Evolutionary conservation across 2,329 filamentous ascomycete genomes (phyloP).

Genomic region (Aspergillus neoniger): DNA sequence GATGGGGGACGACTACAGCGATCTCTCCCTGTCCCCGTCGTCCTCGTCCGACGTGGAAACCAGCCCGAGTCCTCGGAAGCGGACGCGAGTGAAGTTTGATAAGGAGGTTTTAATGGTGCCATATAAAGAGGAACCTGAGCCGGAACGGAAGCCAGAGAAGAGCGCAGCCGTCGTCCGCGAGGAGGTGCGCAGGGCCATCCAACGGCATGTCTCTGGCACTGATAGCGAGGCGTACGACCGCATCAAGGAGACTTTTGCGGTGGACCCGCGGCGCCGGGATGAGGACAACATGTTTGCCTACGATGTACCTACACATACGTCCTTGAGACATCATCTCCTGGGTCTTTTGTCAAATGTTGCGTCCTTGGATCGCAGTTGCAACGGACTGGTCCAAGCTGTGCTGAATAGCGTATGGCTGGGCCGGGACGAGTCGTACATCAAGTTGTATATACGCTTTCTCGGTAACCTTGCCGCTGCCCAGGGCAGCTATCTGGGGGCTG

Average conservation of each 20-base stretch:
- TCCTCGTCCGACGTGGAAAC: slow-evolving; percentile 32
- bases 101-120: slow-evolving; percentile 41
- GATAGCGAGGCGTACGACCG: slow-evolving; percentile 60
- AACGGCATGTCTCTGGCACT: slow-evolving; percentile 52
- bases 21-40: slow-evolving; percentile 35
- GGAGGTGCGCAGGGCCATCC: slow-evolving; percentile 61
- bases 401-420: slow-evolving; percentile 63
- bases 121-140: slow-evolving; percentile 31
- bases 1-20: slow-evolving; percentile 29
- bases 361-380: slow-evolving; percentile 57
- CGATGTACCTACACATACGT: slow-evolving; percentile 53
- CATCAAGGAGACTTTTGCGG: slow-evolving; percentile 55
- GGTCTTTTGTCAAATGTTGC: slow-evolving; percentile 61
- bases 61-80: slow-evolving; percentile 41
- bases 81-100: slow-evolving; percentile 47
- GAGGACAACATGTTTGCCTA: slow-evolving; percentile 34
- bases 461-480: slow-evolving; percentile 76
- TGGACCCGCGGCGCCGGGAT: slow-evolving; percentile 47
- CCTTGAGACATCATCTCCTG: slow-evolving; percentile 60
- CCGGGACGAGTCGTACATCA: slow-evolving; percentile 61
- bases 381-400: slow-evolving; percentile 59
- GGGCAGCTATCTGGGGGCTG: slow-evolving; percentile 70
- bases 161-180: slow-evolving; percentile 60
- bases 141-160: slow-evolving; percentile 49
- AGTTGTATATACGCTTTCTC: slow-evolving; percentile 58